A percentile compares a stretch with the other conserved stretches of the same genome.
Evolutionary conservation across 768 basidiomycete genomes (phyloP).

Genomic region (Cystobasidium onofrii): DNA sequence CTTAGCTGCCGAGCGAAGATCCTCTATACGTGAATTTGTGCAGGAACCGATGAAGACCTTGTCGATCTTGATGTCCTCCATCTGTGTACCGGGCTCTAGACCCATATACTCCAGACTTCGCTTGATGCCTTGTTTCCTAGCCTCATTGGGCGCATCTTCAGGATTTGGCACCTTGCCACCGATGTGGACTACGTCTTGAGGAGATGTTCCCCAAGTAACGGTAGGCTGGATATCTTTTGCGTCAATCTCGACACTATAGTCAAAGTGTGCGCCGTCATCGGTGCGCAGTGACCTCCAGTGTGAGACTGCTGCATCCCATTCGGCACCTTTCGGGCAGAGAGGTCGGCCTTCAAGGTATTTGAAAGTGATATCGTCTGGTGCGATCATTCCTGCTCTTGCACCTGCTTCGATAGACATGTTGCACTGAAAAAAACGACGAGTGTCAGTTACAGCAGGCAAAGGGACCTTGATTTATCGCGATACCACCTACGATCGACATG

Average conservation of each 20-base stretch:
- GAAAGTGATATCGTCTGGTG: conserved; percentile 79
- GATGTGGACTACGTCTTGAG: conserved; percentile 77
- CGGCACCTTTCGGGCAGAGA: conserved; percentile 64
- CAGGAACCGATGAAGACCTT: conserved; percentile 86
- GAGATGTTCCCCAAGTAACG: conserved; percentile 86
- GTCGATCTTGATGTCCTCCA: conserved; percentile 71
- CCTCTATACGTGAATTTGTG: conserved; percentile 89
- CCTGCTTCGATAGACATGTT: conserved; percentile 96
- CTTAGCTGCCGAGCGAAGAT: conserved; percentile 74
- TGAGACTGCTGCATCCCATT: conserved; percentile 75
- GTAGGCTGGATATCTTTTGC: conserved; percentile 82
- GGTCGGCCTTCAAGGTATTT: conserved; percentile 72
- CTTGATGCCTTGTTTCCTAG: conserved; percentile 61
- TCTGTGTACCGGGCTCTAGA: conserved; percentile 63
- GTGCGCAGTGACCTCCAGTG: conserved; percentile 72
- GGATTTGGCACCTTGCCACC: conserved; percentile 74
- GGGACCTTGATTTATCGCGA: background rate
- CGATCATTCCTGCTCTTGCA: conserved; percentile 81
- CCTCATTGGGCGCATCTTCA: conserved; percentile 56
- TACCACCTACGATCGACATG: conserved; percentile 51
- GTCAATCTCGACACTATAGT: conserved; percentile 67
- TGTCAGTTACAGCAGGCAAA: background rate
- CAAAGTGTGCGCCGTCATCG: conserved; percentile 76
- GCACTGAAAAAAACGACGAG: conserved; percentile 48
- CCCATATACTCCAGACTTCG: conserved; percentile 82